Conservation (phyloP, 495 filamentous ascomycete genomes). For the Podospora comata region DNA sequence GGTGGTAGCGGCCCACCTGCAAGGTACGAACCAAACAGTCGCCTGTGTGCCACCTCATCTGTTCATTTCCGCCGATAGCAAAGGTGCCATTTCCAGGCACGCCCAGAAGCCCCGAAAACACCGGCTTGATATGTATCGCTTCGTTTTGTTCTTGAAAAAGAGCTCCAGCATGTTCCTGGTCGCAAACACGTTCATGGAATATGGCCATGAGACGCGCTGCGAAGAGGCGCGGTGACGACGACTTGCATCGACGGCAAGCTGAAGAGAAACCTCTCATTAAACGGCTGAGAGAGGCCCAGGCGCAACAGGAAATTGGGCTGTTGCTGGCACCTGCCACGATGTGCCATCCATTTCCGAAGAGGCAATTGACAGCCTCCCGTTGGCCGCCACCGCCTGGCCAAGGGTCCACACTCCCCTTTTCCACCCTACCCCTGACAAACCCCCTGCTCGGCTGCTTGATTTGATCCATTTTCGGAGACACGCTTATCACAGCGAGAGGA, state of each 20-base stretch:
- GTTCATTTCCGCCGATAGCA: conserved; percentile 18
- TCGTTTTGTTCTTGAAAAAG: background rate
- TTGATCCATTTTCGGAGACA: conserved; percentile 19
- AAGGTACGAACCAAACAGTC: conserved; percentile 13
- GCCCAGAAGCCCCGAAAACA: background rate
- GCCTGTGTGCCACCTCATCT: conserved; percentile 11
- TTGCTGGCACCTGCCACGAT: background rate
- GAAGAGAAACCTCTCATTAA: conserved; percentile 13
- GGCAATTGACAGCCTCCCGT: conserved; percentile 5
- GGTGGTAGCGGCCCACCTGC: conserved; percentile 2
- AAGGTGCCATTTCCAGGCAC: conserved; percentile 20
- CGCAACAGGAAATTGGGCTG: conserved; percentile 17
- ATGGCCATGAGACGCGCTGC: background rate
- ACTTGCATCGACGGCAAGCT: background rate
- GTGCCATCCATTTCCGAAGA: conserved; percentile 11
- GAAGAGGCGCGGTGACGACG: background rate
- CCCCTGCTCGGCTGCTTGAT: conserved; percentile 7
- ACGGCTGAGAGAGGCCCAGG: conserved; percentile 7
- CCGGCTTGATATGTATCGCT: background rate
- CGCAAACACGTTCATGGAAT: background rate
- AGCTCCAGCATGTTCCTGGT: background rate
- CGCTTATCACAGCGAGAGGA: conserved; percentile 4
- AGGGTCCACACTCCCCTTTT: conserved; percentile 22
- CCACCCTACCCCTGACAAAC: conserved; percentile 12
- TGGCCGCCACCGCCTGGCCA: conserved; percentile 12